These are phyloP conservation scores for Entomortierella beljakovae DNA, from an alignment of 192 early-diverging fungal genomes.

Conservation along the genomic window DNA sequence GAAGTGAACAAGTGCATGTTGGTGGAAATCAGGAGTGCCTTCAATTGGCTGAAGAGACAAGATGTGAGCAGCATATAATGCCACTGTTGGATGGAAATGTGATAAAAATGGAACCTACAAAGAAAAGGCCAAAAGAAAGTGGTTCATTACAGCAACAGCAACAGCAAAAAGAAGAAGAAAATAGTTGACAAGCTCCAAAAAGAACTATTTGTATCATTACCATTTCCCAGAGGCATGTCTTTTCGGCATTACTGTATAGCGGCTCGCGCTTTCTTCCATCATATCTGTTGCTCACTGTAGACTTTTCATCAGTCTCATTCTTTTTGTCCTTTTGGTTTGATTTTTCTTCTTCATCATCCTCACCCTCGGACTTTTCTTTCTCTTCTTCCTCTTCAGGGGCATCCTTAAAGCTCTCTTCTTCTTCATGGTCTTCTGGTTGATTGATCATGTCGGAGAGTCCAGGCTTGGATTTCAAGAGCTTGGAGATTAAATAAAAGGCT, in stretches of 20 bases:
- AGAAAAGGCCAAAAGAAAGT: conserved; percentile 1
- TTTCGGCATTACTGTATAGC: conserved; percentile 81
- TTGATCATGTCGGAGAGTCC: conserved; percentile 73
- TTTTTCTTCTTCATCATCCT: conserved; percentile 62
- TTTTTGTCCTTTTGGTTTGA: conserved; percentile 26
- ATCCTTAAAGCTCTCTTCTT: conserved; percentile 78
- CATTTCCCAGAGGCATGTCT: conserved; percentile 93
- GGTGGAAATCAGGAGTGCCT: conserved; percentile 82
- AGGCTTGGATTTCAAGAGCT: conserved; percentile 64
- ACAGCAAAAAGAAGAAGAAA: conserved; percentile 8
- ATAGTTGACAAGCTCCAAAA: background rate
- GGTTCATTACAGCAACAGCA: background rate
- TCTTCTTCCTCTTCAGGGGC: conserved; percentile 66
- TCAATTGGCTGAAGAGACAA: conserved; percentile 76
- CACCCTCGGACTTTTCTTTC: conserved; percentile 68
- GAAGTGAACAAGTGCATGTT: conserved; percentile 92
- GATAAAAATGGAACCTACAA: conserved; percentile 69
- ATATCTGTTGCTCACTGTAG: conserved; percentile 59
- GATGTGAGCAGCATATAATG: conserved; percentile 82
- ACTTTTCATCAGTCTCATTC: conserved; percentile 5
- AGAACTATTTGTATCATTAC: conserved; percentile 48
- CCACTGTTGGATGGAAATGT: conserved; percentile 95
- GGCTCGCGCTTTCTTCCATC: conserved; percentile 92
- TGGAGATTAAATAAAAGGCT: conserved; percentile 82
- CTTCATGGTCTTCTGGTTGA: conserved; percentile 78